Evolutionary conservation across 2,329 filamentous ascomycete genomes (phyloP).

Genomic region (Fusarium cyanostomum): DNA sequence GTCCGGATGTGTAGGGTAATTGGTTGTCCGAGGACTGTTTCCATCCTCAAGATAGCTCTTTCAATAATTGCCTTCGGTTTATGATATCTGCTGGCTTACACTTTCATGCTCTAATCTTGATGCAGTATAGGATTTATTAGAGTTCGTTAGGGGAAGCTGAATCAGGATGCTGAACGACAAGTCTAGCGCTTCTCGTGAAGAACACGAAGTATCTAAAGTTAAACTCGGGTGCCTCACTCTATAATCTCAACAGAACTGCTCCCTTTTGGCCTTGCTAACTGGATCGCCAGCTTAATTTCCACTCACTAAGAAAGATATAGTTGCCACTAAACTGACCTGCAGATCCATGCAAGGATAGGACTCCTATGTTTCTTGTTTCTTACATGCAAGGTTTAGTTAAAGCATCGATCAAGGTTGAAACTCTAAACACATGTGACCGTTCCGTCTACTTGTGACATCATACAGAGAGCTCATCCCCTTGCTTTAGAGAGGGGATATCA

Average conservation of each 20-base stretch:
- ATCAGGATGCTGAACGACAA: no score
- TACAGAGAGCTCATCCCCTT: not conserved
- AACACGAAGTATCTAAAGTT: no score
- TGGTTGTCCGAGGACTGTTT: no score
- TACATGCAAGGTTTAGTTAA: not conserved
- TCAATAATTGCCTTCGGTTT: not conserved
- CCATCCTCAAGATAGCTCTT: not conserved
- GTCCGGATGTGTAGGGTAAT: constrained; percentile 12
- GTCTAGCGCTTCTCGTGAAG: no score
- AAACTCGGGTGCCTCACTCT: no score
- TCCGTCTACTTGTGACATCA: not conserved
- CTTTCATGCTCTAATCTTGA: no score
- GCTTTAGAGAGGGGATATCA: not conserved
- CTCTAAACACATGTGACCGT: not conserved
- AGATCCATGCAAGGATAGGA: not conserved
- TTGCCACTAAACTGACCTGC: not conserved
- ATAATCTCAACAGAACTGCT: no score
- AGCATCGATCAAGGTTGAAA: not conserved
- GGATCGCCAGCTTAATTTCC: not conserved
- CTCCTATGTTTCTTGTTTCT: not conserved
- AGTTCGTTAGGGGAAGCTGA: no score
- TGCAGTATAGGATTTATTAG: not conserved
- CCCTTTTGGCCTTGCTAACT: no score
- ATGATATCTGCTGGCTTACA: no score
- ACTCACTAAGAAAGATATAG: not conserved